Conservation (phyloP, 345 rosid species). For the Eucalyptus caleyi region DNA sequence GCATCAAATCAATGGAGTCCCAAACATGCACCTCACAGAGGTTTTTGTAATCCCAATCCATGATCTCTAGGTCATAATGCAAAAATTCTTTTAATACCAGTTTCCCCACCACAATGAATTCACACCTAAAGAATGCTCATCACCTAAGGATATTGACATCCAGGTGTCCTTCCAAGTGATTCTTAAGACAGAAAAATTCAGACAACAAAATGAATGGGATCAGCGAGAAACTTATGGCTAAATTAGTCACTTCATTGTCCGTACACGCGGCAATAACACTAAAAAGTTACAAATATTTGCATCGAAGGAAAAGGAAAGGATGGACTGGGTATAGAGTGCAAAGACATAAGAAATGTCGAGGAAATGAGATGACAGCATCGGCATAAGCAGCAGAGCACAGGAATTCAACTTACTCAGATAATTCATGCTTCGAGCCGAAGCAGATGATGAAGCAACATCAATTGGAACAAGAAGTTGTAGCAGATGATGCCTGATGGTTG, state of each 20-base stretch:
- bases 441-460: background rate
- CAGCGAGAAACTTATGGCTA: background rate
- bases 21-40: background rate
- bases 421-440: background rate
- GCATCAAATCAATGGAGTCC: background rate
- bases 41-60: background rate
- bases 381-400: background rate
- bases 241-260: background rate
- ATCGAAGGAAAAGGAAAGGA: background rate
- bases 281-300: background rate
- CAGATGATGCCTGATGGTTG: background rate
- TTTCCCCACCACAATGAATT: background rate
- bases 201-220: background rate
- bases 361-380: background rate
- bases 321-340: background rate
- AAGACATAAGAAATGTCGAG: background rate
- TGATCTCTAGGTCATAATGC: background rate
- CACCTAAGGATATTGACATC: background rate
- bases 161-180: background rate
- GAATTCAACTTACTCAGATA: background rate
- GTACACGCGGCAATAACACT: background rate
- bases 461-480: conserved; percentile 6
- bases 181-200: background rate
- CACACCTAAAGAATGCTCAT: background rate
- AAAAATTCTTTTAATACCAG: background rate